Base-by-base conservation (phyloP, 2,329 filamentous ascomycete species). In the Chrysosporium keratinophilum region DNA sequence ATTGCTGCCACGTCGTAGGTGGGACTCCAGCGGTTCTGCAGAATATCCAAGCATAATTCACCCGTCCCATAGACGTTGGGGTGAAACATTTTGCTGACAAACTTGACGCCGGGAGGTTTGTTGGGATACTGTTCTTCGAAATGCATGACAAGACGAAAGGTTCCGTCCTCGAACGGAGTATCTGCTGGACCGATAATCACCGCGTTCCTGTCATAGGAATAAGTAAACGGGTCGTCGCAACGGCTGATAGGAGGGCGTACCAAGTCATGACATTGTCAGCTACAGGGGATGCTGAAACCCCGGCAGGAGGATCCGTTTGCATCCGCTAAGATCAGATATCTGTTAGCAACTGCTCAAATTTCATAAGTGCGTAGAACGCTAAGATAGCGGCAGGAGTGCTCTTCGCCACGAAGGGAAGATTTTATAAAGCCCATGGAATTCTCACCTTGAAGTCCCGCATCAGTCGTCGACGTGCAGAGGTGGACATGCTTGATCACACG, bases 71-170 rank as follows among this genome's bases (percentile, higher is more conserved):
- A 98, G 54, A 98, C 93, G 67, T 98, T 98, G 15, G 93, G 93
- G 65, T 98, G 93, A 71, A 98, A 98, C 93, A 98, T 98, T 69
- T 93, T 83, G 71, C 88, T 95, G 69, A 98, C 95, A 70, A 98
- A 98, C 68, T 97, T 97, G 73, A 97, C 93, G 34, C 89, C 87
- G 0, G 93, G 93, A 3, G 93, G 93, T 70, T 97, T 97, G 74
- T 97, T 98, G 31, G 93, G 93, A 65, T 98, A 98, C 66, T 95
- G 90, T 71, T 98, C 93, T 69, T 97, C 93, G 63, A 98, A 98
- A 67, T 96, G 89, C 91, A 98, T 97, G 50, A 97, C 90, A 9
- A 98, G 83, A 61, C 91, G 80, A 70, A 98, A 98, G 19, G 93
- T 98, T 58, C 93, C 93, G 70, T 98, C 93, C 72, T 98, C 93